Evolutionary conservation across 495 filamentous ascomycete genomes (phyloP).

Genomic region (Echria macrotheca): DNA sequence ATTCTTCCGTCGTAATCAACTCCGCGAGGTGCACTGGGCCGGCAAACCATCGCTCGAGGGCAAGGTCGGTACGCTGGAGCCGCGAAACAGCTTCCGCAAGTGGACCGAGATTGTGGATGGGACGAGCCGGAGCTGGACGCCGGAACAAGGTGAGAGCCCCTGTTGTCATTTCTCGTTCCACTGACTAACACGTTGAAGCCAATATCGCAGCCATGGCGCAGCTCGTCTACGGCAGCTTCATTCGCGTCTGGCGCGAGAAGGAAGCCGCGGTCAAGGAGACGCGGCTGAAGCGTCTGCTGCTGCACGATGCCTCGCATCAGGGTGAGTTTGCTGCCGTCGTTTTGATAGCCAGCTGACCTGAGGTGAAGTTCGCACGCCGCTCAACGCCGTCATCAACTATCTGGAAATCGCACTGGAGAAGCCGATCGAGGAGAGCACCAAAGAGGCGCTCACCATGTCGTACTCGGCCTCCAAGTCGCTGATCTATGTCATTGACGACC

Average conservation of each 20-base stretch:
- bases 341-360: background rate
- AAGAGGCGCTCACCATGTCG: constrained; percentile 70
- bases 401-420: constrained; percentile 82
- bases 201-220: constrained; percentile 77
- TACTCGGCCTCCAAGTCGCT: constrained; percentile 84
- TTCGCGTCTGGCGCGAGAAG: constrained; percentile 79
- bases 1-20: constrained; percentile 69
- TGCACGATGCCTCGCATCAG: constrained; percentile 74
- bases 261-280: constrained; percentile 51
- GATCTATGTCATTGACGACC: constrained; percentile 87
- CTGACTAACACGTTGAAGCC: constrained; percentile 24
- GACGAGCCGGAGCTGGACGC: constrained; percentile 59
- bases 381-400: constrained; percentile 87
- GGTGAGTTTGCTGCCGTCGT: background rate
- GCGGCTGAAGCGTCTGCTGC: constrained; percentile 63
- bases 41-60: constrained; percentile 68
- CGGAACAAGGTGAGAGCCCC: constrained; percentile 37
- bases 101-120: constrained; percentile 64
- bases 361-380: constrained; percentile 68
- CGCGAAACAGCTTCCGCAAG: constrained; percentile 60
- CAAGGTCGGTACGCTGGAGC: constrained; percentile 60
- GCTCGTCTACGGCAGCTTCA: constrained; percentile 68
- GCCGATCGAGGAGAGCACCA: constrained; percentile 62
- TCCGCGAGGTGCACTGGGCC: constrained; percentile 75
- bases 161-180: background rate